Base-by-base conservation (phyloP, 139 green algal species). In the Auxenochlorella pyrenoidosa region DNA sequence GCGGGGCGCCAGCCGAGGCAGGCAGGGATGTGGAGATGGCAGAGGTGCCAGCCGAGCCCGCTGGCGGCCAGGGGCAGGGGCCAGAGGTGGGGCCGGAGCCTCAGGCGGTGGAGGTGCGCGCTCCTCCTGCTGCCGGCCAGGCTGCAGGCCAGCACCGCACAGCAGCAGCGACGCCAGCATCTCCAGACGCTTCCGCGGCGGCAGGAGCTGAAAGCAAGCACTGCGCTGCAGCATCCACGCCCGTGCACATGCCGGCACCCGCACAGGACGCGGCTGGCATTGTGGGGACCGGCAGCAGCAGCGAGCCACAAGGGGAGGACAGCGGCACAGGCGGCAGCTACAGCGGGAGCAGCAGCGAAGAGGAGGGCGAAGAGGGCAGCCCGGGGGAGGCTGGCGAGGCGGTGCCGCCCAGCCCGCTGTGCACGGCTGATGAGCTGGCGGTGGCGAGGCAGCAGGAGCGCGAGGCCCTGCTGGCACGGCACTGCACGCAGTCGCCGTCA, bases 371-470 rank as follows among this genome's bases (percentile, higher is more conserved):
- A 12, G 75, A 81, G 30, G 75, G 30, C 30, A 32, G 75, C 43
- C 43, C 15, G 44, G 44, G 15, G 75, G 10, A 63, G 15, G 34
- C 28, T 32, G 13, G 34, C 68, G 68, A 75, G 30, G 63, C 36
- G 10, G 80, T 85, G 40, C 80, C 80, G 4, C 58, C 79, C 36
- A 84, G 58, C 58, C 79, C 79, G 36, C 59, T 84, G 79, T 58
- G 79, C 58, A 84, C 79, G 1, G 58, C 58, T 34, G 59, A 73
- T 41, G 59, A 59, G 79, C 58, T 83, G 78, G 78, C 54, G 4
- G 13, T 60, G n/a, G 78, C 78, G n/a, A 26, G 76, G 47, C 44
- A 82, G 78, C 4, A 72, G 78, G 51, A 83, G 54, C 21, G 36
- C 54, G 78, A 60, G n/a, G 78, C 19, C 2, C 58, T 84, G 58